phyloP scores from a whole-genome alignment of 768 basidiomycete genomes.

The Amanita muscaria region DNA sequence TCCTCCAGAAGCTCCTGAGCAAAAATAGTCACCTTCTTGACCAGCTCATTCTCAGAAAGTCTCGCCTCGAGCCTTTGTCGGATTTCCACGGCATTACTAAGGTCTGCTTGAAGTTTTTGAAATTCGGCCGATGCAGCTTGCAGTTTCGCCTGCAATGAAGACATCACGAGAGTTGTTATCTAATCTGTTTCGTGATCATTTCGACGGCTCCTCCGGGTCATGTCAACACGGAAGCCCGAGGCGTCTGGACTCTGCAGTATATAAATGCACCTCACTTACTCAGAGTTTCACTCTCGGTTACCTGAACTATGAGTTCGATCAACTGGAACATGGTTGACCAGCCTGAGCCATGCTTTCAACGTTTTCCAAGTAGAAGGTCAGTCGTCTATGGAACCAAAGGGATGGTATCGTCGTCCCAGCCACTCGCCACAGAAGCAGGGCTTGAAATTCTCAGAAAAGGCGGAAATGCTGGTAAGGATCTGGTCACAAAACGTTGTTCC shows the following conservation, averaged over 20 bases:
- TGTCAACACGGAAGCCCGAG: no score
- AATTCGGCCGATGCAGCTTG: constrained; percentile 68
- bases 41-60: constrained; percentile 83
- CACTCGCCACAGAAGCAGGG: constrained; percentile 85
- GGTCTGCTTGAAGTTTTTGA: constrained; percentile 72
- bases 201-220: no score
- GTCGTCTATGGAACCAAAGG: constrained; percentile 85
- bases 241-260: no score
- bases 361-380: constrained; percentile 78
- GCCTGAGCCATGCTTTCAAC: constrained; percentile 55
- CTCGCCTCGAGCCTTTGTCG: constrained; percentile 87
- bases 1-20: no score
- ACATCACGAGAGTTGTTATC: constrained; percentile 26
- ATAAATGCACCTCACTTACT: no score
- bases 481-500: not conserved
- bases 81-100: constrained; percentile 66
- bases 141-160: constrained; percentile 43
- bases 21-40: constrained; percentile 58
- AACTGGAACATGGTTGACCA: constrained; percentile 58
- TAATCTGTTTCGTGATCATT: constrained; percentile 8
- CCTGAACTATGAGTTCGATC: constrained; percentile 25
- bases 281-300: not conserved
- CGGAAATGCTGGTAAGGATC: constrained; percentile 79
- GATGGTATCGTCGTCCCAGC: constrained; percentile 82
- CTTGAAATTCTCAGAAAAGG: constrained; percentile 87